Evolutionary conservation across 345 rosid species (phyloP).

Genomic region (Jatropha curcas): DNA sequence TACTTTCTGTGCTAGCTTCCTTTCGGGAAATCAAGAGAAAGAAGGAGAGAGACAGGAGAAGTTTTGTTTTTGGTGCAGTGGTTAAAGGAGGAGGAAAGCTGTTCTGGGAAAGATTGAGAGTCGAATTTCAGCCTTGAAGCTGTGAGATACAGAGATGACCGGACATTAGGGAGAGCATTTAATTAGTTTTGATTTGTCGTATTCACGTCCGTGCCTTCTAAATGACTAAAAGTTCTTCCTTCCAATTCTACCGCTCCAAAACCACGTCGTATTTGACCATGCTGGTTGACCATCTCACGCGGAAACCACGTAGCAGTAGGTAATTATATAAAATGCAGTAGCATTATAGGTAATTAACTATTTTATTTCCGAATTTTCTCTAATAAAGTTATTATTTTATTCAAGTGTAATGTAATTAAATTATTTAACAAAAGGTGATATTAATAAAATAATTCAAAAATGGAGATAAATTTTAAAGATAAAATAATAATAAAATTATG

Average conservation of each 20-base stretch:
- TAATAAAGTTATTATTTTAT: no score
- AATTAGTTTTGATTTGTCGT: slow-evolving; percentile 36
- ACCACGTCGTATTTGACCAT: neutral
- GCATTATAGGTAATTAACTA: no score
- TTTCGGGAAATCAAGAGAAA: neutral
- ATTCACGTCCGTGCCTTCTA: slow-evolving; percentile 35
- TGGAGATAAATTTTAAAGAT: no score
- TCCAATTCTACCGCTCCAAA: neutral
- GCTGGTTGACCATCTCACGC: no score
- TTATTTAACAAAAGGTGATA: no score
- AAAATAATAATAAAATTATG: no score
- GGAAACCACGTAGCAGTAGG: neutral
- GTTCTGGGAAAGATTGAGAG: neutral
- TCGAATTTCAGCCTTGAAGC: neutral
- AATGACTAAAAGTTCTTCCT: neutral
- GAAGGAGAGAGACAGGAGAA: no score
- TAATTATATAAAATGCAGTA: no score
- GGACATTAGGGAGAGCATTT: slow-evolving; percentile 33
- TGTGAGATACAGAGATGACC: slow-evolving; percentile 22
- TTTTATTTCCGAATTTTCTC: no score
- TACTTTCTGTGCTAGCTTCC: neutral
- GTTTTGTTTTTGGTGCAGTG: neutral
- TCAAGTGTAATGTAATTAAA: no score
- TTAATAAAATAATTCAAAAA: no score
- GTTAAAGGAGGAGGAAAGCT: neutral